Evolutionary conservation across 1,284 basidiomycete genomes (phyloP), one percentile per base, ranked within the genome.

Genomic region (Fomitiporia mediterranea): DNA sequence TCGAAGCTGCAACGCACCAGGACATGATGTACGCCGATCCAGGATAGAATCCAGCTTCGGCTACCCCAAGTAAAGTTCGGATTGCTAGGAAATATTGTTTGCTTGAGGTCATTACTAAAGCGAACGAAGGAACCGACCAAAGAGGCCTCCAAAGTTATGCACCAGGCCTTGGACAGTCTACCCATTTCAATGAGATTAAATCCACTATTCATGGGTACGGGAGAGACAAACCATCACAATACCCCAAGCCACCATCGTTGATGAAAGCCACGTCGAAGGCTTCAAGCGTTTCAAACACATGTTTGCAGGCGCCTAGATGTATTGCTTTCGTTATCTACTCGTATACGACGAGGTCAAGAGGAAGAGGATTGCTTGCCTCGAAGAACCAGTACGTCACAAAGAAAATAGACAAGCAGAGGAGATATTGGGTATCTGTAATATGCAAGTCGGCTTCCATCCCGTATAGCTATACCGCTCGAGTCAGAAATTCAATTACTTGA

Each of bases 161-260:
- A 86, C 78, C 28, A 86, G 63, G 4, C 85, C 86, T 76, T 89
- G 85, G 7, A 83, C 67, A 2, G 81, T 84, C 85, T 86, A n/a
- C 15, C 3, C 42, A 40, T 54, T 60, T 25, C 50, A 47, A 8
- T 55, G 25, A 27, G 25, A 21, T 15, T 17, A 44, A 19, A 43
- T 7, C 15, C 13, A n/a, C 30, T 17, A 13, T 13, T 49, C 27
- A 27, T 5, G 35, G 25, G 27, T 43, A 5, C 19, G 17, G 8
- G 47, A 15, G n/a, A 25, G 38, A 51, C 61, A 25, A 53, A 82
- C 82, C 85, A 89, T 89, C 72, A 82, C 81, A 30, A 88, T 65
- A 6, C 86, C 86, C 82, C 87, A 89, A 17, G 79, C 64, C 2
- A 83, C 54, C 83, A 86, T 84, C 59, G 81, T 72, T 48, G 71